Conservation (phyloP, 2,329 filamentous ascomycete genomes). For the Pseudogymnoascus sp. region DNA sequence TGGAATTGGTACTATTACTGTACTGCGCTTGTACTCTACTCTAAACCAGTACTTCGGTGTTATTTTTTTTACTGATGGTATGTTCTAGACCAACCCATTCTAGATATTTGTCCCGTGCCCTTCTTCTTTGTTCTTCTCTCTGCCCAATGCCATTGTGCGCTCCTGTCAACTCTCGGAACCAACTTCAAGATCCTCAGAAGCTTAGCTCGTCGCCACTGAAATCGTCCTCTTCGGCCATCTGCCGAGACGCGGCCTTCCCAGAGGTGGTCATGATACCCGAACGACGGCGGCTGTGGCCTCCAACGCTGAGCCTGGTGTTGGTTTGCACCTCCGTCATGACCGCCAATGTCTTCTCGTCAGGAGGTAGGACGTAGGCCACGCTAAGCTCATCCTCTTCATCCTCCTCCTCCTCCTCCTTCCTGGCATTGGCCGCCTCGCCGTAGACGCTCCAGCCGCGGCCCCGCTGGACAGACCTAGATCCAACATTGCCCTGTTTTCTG, state of each 20-base stretch:
- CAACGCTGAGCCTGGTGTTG: not conserved
- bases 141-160: not conserved
- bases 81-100: not conserved
- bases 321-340: not conserved
- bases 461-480: not conserved
- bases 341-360: not conserved
- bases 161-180: not conserved
- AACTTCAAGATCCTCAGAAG: not conserved
- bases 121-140: not conserved
- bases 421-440: not conserved
- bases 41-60: not conserved
- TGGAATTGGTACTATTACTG: not conserved
- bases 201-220: conserved; percentile 1
- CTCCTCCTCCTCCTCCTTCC: not conserved
- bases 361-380: not conserved
- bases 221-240: not conserved
- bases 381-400: conserved; percentile 3
- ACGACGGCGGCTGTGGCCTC: not conserved
- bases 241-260: not conserved
- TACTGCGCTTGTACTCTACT: not conserved
- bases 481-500: not conserved
- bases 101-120: not conserved
- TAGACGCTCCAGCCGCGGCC: conserved; percentile 4
- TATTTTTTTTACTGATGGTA: no score
- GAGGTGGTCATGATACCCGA: not conserved